phyloP scores from a whole-genome alignment of 2,329 filamentous ascomycete species.

The Hymenoscyphus scutula region DNA sequence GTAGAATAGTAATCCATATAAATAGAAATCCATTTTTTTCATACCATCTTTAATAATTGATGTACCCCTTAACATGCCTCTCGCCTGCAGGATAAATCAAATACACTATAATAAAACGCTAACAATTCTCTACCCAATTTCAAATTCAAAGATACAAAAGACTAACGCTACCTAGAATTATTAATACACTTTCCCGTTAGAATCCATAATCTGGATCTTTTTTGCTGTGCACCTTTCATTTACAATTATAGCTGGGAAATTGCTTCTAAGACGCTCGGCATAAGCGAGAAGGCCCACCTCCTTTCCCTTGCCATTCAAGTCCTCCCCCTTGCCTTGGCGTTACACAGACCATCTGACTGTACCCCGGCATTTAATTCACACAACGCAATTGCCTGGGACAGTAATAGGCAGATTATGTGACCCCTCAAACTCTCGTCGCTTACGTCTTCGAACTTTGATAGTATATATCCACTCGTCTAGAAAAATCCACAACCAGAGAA shows the following conservation, averaged over 20 bases:
- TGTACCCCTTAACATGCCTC: background rate
- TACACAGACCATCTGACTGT: too few relatives aligned
- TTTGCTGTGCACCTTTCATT: background rate
- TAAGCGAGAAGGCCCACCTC: background rate
- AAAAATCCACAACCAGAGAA: too few relatives aligned
- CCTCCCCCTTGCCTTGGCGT: too few relatives aligned
- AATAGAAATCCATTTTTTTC: background rate
- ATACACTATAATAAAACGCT: background rate
- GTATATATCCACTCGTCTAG: too few relatives aligned
- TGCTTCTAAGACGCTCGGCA: background rate
- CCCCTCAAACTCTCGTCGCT: too few relatives aligned
- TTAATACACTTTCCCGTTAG: background rate
- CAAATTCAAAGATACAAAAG: background rate
- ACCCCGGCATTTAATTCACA: background rate
- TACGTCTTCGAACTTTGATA: too few relatives aligned
- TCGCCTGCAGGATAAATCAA: background rate
- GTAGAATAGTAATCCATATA: slow-evolving; percentile 1
- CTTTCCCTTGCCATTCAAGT: background rate
- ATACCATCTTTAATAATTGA: background rate
- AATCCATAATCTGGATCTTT: background rate
- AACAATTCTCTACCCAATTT: background rate
- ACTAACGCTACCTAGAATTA: background rate
- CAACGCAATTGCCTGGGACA: too few relatives aligned
- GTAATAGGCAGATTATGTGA: too few relatives aligned
- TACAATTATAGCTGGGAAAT: background rate